phyloP scores from a whole-genome alignment of 352 stramenopile species.

The Pythium pyrilobum region DNA sequence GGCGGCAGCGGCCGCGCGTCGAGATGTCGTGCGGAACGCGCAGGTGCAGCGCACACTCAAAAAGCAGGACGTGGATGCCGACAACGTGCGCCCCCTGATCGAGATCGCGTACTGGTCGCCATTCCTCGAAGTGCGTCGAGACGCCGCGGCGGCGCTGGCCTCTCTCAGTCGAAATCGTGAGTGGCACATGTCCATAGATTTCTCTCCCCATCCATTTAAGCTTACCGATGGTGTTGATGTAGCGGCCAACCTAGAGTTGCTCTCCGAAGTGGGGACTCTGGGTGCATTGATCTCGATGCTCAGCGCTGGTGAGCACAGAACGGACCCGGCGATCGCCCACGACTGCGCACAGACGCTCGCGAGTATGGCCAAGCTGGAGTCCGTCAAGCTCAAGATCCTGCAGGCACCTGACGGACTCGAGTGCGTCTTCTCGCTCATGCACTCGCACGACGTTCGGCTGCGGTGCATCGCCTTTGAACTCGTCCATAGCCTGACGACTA shows the following conservation, averaged over 20 bases:
- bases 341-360: conserved; percentile 62
- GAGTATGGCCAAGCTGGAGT: conserved; percentile 45
- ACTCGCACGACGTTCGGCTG: conserved; percentile 44
- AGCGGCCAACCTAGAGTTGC: conserved; percentile 64
- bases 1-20: not conserved
- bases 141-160: conserved; percentile 65
- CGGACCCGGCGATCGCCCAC: conserved; percentile 54
- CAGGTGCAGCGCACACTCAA: conserved; percentile 19
- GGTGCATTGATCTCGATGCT: conserved; percentile 76
- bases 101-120: conserved; percentile 87
- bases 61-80: conserved; percentile 52
- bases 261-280: conserved; percentile 64
- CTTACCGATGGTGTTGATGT: not conserved
- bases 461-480: conserved; percentile 51
- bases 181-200: not conserved
- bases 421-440: conserved; percentile 61
- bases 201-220: not conserved
- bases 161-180: conserved; percentile 72
- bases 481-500: conserved; percentile 49
- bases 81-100: conserved; percentile 70
- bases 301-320: conserved; percentile 34
- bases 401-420: conserved; percentile 60
- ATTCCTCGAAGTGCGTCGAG: conserved; percentile 72
- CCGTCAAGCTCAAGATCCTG: conserved; percentile 58
- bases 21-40: conserved; percentile 16